Percentiles rank a stretch among this genome's conserved stretches.
These are phyloP conservation scores for Byssoonygena ceratinophila DNA, from an alignment of 2,329 filamentous ascomycete species.

Conservation along the genomic window DNA sequence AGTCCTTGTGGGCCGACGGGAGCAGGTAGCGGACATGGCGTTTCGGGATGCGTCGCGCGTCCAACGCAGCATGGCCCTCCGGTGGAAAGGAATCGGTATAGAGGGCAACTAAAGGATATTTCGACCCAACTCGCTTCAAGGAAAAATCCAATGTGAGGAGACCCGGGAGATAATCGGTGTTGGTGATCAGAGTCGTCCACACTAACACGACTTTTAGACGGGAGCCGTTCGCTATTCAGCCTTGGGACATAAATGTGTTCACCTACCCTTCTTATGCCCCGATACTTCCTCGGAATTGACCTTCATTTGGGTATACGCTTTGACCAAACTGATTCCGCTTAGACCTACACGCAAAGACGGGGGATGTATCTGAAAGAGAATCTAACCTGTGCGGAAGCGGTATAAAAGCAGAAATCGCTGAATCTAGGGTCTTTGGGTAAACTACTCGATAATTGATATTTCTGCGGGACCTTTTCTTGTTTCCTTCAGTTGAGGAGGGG, in stretches of 20 bases:
- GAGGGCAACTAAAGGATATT: constrained; percentile 70
- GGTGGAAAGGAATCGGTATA: constrained; percentile 68
- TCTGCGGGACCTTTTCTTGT: neutral
- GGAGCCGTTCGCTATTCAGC: too few species aligned
- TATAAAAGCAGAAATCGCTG: neutral
- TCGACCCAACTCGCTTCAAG: constrained; percentile 53
- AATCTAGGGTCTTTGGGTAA: neutral
- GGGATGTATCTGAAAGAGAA: too few species aligned
- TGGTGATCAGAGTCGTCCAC: constrained; percentile 82
- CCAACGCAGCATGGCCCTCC: constrained; percentile 58
- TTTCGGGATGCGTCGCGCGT: constrained; percentile 56
- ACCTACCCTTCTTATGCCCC: constrained; percentile 8
- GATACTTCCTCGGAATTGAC: neutral
- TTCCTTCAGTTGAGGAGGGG: neutral
- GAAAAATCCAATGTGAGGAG: constrained; percentile 72
- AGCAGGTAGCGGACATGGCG: constrained; percentile 63
- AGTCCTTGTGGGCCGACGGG: constrained; percentile 56
- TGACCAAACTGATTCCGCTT: neutral
- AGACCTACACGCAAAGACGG: neutral
- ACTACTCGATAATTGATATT: neutral
- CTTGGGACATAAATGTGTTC: too few species aligned
- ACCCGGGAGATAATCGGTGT: constrained; percentile 68
- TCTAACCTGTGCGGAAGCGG: neutral
- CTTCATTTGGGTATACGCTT: constrained; percentile 1
- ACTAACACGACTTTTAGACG: too few species aligned